Base-by-base conservation (phyloP, 2,329 filamentous ascomycete genomes). In the Colletotrichum lentis region DNA sequence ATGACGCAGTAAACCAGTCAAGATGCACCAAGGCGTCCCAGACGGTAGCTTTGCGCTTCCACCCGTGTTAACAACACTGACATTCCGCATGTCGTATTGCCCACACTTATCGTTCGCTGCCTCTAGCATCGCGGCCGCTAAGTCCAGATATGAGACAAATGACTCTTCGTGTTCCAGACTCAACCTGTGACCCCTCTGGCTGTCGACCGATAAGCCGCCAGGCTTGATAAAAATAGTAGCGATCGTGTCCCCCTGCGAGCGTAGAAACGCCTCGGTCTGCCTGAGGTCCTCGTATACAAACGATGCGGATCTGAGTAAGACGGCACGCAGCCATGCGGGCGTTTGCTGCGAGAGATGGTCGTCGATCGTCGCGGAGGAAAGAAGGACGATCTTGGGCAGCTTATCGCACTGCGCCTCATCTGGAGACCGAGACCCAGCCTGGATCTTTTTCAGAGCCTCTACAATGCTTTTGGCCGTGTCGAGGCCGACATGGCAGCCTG, bases 101-200 rank as follows among this genome's bases (percentile, higher is more conserved):
- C 74, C 75, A 2, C 76, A 72, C 12, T 70, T 62, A 47, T 78
- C 77, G 41, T 81, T 76, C 0, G 78, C 81, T 5, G 78, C 79
- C 72, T 85, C 82, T 20, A 85, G 75, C 84, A 85, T 85, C 0
- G 72, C 82, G 1, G 80, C 44, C 44, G 44, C 44, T 47, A 47
- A 18, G 44, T 47, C 44, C 1, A 20, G 44, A 47, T 47, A 47
- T 82, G 74, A 77, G 2, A 85, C 37, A 35, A 77, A 77, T 5
- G 74, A 78, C 58, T 81, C 74, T 57, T 81, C 73, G 10, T 78
- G 73, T 53, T 76, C 73, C 1, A 81, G 62, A 24, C 72, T 81
- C 18, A 85, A 71, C 52, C 59, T 65, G 70, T 85, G 80, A 3
- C 83, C 83, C 0, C 77, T 73, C 69, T 75, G 73, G 2, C 74